These are phyloP conservation scores for Neonectria coccinea DNA, from an alignment of 2,329 filamentous ascomycete genomes.

Conservation along the genomic window DNA sequence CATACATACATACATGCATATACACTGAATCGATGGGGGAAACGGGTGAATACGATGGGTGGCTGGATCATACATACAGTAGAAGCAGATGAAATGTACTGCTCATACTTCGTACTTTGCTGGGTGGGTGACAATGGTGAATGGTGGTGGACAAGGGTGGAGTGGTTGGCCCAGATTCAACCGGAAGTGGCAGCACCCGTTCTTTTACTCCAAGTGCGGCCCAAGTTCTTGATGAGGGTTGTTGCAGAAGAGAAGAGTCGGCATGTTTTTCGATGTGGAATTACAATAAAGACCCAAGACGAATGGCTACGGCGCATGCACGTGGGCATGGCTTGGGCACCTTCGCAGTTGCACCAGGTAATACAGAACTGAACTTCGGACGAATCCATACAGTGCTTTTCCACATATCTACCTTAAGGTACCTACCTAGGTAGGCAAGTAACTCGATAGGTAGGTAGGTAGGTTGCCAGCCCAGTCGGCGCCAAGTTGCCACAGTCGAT, in stretches of 20 bases:
- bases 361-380: too few species aligned
- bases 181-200: conserved; percentile 7
- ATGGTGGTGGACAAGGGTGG: conserved; percentile 15
- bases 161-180: neutral
- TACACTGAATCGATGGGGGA: neutral
- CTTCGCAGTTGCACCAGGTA: conserved; percentile 5
- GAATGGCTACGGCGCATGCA: conserved; percentile 9
- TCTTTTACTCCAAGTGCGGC: neutral
- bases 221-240: neutral
- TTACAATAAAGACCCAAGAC: conserved; percentile 14
- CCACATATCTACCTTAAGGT: neutral
- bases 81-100: neutral
- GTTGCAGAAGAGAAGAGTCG: neutral
- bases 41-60: neutral
- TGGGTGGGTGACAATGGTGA: conserved; percentile 21
- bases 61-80: neutral
- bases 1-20: too few species aligned
- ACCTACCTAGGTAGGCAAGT: neutral
- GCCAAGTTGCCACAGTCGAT: too few species aligned
- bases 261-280: neutral
- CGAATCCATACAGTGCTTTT: neutral
- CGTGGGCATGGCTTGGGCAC: conserved; percentile 15
- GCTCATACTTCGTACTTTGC: neutral
- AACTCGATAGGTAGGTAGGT: too few species aligned
- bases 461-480: too few species aligned